phyloP scores from a whole-genome alignment of 2,329 filamentous ascomycete species.

The Plectosphaerella cucumerina region DNA sequence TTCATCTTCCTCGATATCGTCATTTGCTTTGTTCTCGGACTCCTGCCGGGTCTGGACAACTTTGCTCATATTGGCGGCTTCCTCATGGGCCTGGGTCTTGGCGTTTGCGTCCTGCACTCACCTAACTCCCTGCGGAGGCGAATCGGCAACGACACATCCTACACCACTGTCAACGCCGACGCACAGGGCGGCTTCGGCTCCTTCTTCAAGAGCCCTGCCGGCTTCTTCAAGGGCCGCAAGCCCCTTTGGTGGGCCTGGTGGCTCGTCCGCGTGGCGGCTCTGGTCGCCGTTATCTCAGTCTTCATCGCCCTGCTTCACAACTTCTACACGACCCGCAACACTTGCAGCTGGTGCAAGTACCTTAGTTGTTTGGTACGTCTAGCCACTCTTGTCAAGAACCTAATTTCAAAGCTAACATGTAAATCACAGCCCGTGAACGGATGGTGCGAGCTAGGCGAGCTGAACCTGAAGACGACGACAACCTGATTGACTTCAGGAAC shows the following conservation, averaged over 20 bases:
- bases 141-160: slow-evolving; percentile 68
- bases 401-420: slow-evolving; percentile 14
- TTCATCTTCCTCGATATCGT: slow-evolving; percentile 82
- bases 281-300: slow-evolving; percentile 76
- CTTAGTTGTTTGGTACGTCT: slow-evolving; percentile 82
- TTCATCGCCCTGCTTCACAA: slow-evolving; percentile 87
- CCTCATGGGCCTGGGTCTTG: slow-evolving; percentile 82
- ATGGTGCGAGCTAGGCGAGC: slow-evolving; percentile 56
- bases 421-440: slow-evolving; percentile 53
- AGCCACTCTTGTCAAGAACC: not conserved
- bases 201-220: slow-evolving; percentile 59
- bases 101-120: slow-evolving; percentile 83
- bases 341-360: slow-evolving; percentile 92
- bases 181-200: slow-evolving; percentile 39
- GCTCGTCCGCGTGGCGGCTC: slow-evolving; percentile 72
- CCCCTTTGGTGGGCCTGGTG: slow-evolving; percentile 98
- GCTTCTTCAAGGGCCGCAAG: slow-evolving; percentile 90
- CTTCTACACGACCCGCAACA: slow-evolving; percentile 76
- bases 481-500: not conserved
- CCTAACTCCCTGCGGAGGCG: slow-evolving; percentile 74
- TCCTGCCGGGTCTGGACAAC: slow-evolving; percentile 91
- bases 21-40: slow-evolving; percentile 87
- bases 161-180: slow-evolving; percentile 60
- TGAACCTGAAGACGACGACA: slow-evolving; percentile 13
- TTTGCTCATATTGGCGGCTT: slow-evolving; percentile 97